These are phyloP conservation scores for Teunomyces funiuensis DNA, from an alignment of 805 yeast genomes.

Conservation along the genomic window DNA sequence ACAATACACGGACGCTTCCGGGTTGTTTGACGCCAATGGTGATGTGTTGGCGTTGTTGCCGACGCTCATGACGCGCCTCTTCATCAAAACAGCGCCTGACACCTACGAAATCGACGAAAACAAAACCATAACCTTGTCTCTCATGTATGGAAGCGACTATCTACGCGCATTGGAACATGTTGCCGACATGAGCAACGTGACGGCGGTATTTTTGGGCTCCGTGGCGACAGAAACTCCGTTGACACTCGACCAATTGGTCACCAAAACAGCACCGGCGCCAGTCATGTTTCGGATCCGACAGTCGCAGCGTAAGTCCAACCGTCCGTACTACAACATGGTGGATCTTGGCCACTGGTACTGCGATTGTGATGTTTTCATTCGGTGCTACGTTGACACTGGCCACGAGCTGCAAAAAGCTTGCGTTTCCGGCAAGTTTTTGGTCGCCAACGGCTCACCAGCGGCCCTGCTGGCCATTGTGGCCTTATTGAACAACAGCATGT, in stretches of 20 bases:
- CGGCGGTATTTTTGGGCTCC: neutral
- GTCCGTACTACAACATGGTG: neutral
- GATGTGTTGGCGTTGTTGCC: slow-evolving; percentile 1
- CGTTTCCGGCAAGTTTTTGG: neutral
- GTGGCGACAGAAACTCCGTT: neutral
- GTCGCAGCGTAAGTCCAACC: neutral
- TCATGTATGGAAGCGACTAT: neutral
- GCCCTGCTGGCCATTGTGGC: neutral
- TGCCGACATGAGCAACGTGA: neutral
- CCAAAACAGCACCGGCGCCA: neutral
- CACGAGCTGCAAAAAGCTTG: neutral
- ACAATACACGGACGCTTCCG: neutral
- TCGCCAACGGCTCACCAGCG: too few species aligned
- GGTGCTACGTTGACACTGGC: neutral
- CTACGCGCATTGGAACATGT: neutral
- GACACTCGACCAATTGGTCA: neutral
- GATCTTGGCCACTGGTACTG: slow-evolving; percentile 7
- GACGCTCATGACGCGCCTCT: slow-evolving; percentile 1
- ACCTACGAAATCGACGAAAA: neutral
- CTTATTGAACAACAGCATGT: neutral
- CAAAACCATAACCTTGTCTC: slow-evolving; percentile 1
- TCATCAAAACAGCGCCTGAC: neutral
- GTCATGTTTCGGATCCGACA: neutral
- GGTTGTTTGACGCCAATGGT: neutral
- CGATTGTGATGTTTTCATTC: neutral